A percentile compares a stretch with the other conserved stretches of the same genome.
Conservation (phyloP, 2,329 filamentous ascomycete genomes). For the Ophiocordyceps sinensis region DNA sequence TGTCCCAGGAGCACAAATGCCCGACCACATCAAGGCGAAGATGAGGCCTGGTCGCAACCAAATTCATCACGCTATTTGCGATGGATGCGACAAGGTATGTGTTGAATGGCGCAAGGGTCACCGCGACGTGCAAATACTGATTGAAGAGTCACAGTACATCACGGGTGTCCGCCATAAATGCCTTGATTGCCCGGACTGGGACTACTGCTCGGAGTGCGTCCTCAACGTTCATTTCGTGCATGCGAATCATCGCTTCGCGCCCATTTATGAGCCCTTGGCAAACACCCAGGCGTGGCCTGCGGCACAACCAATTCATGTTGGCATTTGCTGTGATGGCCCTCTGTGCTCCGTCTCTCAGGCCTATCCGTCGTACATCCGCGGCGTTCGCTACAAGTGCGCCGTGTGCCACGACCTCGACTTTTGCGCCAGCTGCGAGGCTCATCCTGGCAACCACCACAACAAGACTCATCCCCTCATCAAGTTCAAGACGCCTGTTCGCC, state of each 20-base stretch:
- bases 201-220: slow-evolving; percentile 74
- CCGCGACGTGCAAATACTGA: neutral
- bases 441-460: slow-evolving; percentile 75
- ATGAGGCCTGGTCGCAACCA: slow-evolving; percentile 69
- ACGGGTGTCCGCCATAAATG: slow-evolving; percentile 91
- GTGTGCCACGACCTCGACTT: slow-evolving; percentile 93
- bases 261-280: slow-evolving; percentile 61
- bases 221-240: slow-evolving; percentile 54
- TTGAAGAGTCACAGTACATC: slow-evolving; percentile 38
- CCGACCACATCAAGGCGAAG: slow-evolving; percentile 46
- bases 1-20: slow-evolving; percentile 46
- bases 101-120: neutral
- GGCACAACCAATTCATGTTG: slow-evolving; percentile 46
- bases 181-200: slow-evolving; percentile 92
- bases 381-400: slow-evolving; percentile 90
- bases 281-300: slow-evolving; percentile 7
- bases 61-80: slow-evolving; percentile 79
- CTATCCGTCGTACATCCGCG: slow-evolving; percentile 60
- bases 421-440: slow-evolving; percentile 85
- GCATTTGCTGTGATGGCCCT: slow-evolving; percentile 90
- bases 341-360: slow-evolving; percentile 51
- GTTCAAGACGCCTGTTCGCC: slow-evolving; percentile 84
- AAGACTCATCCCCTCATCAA: slow-evolving; percentile 94
- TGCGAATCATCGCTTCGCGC: slow-evolving; percentile 73
- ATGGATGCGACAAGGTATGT: slow-evolving; percentile 60